Evolutionary conservation across 257 asterid genomes (phyloP).

Genomic region (Petunia secreta): DNA sequence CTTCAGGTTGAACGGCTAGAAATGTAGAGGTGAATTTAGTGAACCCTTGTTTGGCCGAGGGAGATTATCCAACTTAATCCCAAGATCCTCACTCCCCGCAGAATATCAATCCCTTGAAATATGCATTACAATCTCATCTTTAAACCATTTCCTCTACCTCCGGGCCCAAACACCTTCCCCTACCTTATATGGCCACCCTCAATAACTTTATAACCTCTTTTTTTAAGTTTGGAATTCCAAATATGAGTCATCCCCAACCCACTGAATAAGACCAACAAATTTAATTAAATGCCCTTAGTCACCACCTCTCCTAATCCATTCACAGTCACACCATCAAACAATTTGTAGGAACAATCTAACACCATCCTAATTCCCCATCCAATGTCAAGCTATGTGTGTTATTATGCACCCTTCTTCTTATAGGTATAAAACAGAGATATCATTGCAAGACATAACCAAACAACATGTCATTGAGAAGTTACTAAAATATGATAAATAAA

Average conservation of each 20-base stretch:
- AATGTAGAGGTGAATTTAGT: neutral
- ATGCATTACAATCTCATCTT: neutral
- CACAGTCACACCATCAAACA: neutral
- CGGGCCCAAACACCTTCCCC: neutral
- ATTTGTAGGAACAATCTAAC: neutral
- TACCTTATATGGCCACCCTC: neutral
- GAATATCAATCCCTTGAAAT: neutral
- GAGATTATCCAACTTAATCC: slow-evolving; percentile 6
- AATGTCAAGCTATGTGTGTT: neutral
- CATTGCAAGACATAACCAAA: slow-evolving; percentile 11
- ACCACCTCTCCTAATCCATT: neutral
- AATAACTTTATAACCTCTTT: neutral
- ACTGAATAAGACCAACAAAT: neutral
- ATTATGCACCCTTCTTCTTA: neutral
- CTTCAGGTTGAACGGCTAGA: neutral
- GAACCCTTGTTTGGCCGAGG: neutral
- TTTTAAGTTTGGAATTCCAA: neutral
- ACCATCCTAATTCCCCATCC: neutral
- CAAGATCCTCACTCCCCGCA: neutral
- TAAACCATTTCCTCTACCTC: neutral
- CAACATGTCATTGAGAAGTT: neutral
- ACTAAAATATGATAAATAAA: slow-evolving; percentile 14
- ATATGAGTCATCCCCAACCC: neutral
- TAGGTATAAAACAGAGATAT: neutral
- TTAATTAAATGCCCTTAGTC: neutral